Conservation (phyloP, 1,139 yeast genomes). For the Taphrina communis region DNA sequence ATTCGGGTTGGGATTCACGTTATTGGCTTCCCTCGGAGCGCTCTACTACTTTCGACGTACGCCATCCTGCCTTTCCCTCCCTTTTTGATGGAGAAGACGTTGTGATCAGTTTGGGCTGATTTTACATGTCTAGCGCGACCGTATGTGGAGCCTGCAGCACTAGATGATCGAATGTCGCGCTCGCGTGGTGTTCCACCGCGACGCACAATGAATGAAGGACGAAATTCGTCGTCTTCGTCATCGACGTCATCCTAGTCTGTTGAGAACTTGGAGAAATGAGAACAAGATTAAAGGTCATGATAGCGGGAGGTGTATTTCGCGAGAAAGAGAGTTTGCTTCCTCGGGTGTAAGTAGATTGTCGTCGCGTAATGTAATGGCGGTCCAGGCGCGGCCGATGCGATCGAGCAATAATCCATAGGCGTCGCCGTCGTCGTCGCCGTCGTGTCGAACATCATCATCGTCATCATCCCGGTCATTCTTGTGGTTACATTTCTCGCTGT, state of each 20-base stretch:
- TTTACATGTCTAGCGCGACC: background rate
- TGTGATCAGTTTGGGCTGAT: background rate
- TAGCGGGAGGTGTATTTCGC: too few relatives aligned
- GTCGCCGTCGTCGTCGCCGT: background rate
- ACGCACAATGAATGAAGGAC: too few relatives aligned
- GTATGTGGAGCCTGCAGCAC: background rate
- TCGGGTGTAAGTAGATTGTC: background rate
- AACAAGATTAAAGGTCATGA: too few relatives aligned
- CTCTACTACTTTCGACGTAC: slow-evolving; percentile 31
- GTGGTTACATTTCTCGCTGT: background rate
- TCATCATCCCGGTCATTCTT: background rate
- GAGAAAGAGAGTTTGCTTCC: too few relatives aligned
- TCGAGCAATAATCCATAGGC: background rate
- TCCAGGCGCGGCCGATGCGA: background rate
- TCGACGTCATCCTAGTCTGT: too few relatives aligned
- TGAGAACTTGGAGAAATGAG: too few relatives aligned
- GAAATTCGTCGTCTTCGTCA: too few relatives aligned
- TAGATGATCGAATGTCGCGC: background rate
- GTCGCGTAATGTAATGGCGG: background rate
- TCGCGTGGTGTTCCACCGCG: too few relatives aligned
- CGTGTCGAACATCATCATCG: background rate
- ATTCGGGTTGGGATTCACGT: slow-evolving; percentile 22
- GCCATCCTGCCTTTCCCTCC: background rate
- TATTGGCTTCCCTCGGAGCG: slow-evolving; percentile 21
- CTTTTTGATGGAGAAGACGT: background rate